Conservation (phyloP, 768 basidiomycete species). For the Serendipita indica region DNA sequence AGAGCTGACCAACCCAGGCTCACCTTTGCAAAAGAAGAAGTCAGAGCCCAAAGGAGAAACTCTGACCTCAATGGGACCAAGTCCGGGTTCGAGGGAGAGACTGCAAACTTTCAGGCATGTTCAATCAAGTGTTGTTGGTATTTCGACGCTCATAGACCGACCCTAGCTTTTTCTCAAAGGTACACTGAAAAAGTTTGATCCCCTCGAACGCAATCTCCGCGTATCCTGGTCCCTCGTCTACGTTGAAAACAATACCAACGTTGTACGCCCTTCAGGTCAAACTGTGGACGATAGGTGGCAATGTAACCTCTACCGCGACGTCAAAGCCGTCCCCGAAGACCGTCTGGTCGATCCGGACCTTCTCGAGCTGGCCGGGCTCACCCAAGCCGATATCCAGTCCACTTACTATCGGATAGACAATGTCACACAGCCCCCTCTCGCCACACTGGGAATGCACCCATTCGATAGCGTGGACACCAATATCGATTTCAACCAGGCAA, state of each 20-base stretch:
- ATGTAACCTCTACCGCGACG: neutral
- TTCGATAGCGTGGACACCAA: neutral
- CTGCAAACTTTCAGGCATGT: too few relatives aligned
- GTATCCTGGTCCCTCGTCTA: neutral
- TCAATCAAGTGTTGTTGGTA: neutral
- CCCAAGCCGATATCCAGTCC: neutral
- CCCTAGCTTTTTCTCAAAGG: neutral
- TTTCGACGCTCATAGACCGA: neutral
- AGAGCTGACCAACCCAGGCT: neutral
- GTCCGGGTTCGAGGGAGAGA: neutral
- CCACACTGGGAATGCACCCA: neutral
- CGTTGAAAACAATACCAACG: neutral
- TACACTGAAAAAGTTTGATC: neutral
- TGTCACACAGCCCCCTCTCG: neutral
- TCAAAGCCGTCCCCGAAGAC: neutral
- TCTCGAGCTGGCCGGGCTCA: too few relatives aligned
- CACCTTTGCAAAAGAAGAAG: neutral
- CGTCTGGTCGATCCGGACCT: too few relatives aligned
- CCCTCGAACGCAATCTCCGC: neutral
- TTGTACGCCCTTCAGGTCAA: neutral
- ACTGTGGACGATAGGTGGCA: neutral
- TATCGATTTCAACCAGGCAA: neutral
- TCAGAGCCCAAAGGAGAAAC: neutral
- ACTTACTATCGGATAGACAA: neutral
- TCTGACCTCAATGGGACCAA: neutral